Evolutionary conservation across 441 rosid genomes (phyloP).

Genomic region (Gossypium aridum): DNA sequence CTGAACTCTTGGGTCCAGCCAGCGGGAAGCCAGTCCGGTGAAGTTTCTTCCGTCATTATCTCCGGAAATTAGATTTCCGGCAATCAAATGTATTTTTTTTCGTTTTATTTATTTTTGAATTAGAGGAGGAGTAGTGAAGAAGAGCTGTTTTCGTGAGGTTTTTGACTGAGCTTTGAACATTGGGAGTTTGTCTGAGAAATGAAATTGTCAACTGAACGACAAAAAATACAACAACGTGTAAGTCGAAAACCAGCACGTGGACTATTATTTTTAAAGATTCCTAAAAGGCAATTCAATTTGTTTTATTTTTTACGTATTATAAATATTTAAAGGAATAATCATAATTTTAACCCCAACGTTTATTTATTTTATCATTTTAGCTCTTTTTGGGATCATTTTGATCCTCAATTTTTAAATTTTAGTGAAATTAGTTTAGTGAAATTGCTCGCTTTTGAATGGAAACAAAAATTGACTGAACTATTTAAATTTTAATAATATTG

Average conservation of each 20-base stretch:
- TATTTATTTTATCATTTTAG: too few species aligned
- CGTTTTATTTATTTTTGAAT: not conserved
- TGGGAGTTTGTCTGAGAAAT: not conserved
- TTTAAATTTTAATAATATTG: too few species aligned
- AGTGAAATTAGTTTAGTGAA: too few species aligned
- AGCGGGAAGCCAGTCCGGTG: slow-evolving; percentile 46
- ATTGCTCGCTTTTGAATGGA: too few species aligned
- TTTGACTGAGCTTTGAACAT: not conserved
- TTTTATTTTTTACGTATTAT: too few species aligned
- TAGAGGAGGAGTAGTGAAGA: not conserved
- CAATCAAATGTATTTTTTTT: not conserved
- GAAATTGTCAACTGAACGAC: not conserved
- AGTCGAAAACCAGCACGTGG: not conserved
- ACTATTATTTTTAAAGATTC: not conserved
- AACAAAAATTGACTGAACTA: too few species aligned
- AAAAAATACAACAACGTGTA: not conserved
- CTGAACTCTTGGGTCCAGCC: slow-evolving; percentile 42
- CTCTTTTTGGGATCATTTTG: too few species aligned
- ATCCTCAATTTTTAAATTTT: too few species aligned
- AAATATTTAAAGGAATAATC: too few species aligned
- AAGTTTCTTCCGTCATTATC: slow-evolving; percentile 18
- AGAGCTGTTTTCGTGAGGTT: not conserved
- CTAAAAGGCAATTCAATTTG: too few species aligned
- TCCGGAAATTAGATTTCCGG: slow-evolving; percentile 2
- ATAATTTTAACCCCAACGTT: not conserved